Evolutionary conservation across 352 stramenopile species (phyloP).

Genomic region (Ochromonadaceae sp.): DNA sequence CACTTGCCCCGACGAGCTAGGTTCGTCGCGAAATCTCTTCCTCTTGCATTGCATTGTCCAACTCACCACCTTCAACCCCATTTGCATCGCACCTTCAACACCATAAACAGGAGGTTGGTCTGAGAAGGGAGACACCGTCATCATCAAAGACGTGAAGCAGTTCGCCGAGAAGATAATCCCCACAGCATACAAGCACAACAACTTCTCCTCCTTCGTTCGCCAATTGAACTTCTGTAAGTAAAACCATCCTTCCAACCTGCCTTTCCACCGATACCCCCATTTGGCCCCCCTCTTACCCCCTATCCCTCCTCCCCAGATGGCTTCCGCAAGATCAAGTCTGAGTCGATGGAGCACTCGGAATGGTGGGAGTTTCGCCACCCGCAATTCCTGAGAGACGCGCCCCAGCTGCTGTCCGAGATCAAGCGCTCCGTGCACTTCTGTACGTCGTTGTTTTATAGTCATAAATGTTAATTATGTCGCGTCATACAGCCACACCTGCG

Average conservation of each 20-base stretch:
- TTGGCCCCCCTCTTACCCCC: background rate
- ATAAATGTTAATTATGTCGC: too few species aligned
- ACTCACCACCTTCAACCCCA: background rate
- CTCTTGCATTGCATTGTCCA: background rate
- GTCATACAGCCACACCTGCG: too few species aligned
- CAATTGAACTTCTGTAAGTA: constrained; percentile 60
- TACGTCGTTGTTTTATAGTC: too few species aligned
- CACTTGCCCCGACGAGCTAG: constrained; percentile 20
- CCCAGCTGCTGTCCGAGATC: constrained; percentile 64
- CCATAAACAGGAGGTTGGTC: constrained; percentile 24
- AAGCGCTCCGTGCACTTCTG: constrained; percentile 20
- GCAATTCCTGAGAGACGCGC: constrained; percentile 61
- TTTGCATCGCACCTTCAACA: background rate
- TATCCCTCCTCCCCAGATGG: constrained; percentile 6
- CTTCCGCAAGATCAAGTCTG: constrained; percentile 55
- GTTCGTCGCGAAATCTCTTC: background rate
- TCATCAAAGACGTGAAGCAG: constrained; percentile 35
- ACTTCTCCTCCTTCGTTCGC: constrained; percentile 63
- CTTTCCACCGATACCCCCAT: background rate
- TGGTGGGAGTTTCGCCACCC: constrained; percentile 79
- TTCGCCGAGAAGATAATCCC: constrained; percentile 48
- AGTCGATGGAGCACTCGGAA: constrained; percentile 36
- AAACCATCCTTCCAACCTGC: background rate
- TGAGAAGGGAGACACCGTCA: constrained; percentile 27
- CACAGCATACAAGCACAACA: constrained; percentile 68